A percentile compares a stretch with the other conserved stretches of the same genome.
These are phyloP conservation scores for Laetiporus sulphureus DNA, from an alignment of 1,284 basidiomycete species.

Conservation along the genomic window DNA sequence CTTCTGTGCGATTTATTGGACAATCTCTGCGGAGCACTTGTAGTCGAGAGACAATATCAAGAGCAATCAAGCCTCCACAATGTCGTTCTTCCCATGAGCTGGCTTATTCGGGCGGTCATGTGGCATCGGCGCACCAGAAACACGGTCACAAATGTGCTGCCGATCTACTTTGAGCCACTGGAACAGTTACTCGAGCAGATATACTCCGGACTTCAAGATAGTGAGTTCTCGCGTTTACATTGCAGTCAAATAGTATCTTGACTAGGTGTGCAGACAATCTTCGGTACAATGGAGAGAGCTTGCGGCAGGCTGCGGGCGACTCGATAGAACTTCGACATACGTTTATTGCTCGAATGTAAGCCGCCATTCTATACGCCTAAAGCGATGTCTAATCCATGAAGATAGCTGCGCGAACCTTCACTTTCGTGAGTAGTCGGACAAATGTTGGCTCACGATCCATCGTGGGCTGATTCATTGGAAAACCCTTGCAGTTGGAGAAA, in stretches of 20 bases:
- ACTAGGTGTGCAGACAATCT: neutral
- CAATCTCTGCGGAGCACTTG: conserved; percentile 29
- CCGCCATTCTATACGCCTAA: neutral
- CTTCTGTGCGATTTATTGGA: conserved; percentile 43
- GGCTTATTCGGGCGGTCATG: conserved; percentile 26
- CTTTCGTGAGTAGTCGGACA: neutral
- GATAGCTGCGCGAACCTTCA: neutral
- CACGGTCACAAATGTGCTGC: conserved; percentile 8
- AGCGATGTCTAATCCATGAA: neutral
- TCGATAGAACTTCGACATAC: neutral
- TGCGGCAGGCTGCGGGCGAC: neutral
- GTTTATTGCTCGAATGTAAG: neutral
- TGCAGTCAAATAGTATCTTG: neutral
- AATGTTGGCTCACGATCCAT: too few species aligned
- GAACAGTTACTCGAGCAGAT: neutral
- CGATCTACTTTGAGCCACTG: conserved; percentile 19
- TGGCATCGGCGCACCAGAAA: neutral
- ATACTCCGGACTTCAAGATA: neutral
- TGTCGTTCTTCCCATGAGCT: conserved; percentile 40
- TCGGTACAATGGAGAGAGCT: neutral
- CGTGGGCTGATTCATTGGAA: neutral
- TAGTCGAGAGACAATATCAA: conserved; percentile 27
- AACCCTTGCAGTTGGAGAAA: neutral
- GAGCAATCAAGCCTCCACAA: conserved; percentile 28
- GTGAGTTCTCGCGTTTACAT: neutral